Conservation (phyloP, 176 grass and related monocot genomes). For the Alloteropsis semialata region DNA sequence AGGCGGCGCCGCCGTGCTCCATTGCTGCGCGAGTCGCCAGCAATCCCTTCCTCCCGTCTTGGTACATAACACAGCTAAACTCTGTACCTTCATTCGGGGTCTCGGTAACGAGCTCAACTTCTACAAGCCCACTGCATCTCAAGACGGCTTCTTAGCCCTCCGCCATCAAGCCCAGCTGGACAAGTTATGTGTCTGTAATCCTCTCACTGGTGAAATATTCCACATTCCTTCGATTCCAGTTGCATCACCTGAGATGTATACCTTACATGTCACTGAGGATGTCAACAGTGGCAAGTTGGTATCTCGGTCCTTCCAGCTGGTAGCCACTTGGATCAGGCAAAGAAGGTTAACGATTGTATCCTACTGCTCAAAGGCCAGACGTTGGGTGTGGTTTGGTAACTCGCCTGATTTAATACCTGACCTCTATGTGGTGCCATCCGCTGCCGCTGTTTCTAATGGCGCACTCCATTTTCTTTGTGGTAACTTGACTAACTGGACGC, state of each 20-base stretch:
- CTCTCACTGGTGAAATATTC: constrained; percentile 21
- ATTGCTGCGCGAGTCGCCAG: too few species aligned
- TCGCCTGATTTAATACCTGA: not conserved
- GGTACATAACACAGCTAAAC: too few species aligned
- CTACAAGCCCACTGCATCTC: not conserved
- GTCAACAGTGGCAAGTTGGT: not conserved
- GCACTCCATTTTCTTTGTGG: constrained; percentile 16
- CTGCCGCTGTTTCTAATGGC: not conserved
- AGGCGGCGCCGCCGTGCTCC: too few species aligned
- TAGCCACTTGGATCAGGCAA: not conserved
- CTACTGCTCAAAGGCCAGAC: constrained; percentile 14
- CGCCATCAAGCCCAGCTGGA: too few species aligned
- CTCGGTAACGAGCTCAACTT: constrained; percentile 28
- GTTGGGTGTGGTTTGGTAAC: not conserved
- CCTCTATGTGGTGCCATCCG: not conserved
- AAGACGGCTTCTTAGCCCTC: constrained; percentile 3
- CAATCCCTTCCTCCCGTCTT: too few species aligned
- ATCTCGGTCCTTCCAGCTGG: constrained; percentile 18
- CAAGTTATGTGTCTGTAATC: not conserved
- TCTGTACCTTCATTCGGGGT: constrained; percentile 5
- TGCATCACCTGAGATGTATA: not conserved
- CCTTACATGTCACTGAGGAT: not conserved
- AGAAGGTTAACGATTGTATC: not conserved
- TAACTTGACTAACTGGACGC: not conserved
- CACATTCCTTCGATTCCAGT: not conserved